Evolutionary conservation across 192 early-diverging fungal species (phyloP).

Genomic region (Backusella tuberculispora): DNA sequence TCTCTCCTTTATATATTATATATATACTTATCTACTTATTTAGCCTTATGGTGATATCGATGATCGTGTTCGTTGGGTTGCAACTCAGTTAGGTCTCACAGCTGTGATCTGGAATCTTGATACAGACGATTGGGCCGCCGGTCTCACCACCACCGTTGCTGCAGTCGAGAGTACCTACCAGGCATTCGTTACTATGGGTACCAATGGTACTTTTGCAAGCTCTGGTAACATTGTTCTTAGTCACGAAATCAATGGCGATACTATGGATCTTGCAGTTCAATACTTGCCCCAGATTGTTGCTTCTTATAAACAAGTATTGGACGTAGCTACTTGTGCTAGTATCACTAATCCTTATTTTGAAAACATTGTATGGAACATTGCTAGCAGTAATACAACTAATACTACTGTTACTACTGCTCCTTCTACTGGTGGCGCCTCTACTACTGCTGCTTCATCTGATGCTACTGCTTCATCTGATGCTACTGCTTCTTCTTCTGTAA

Average conservation of each 20-base stretch:
- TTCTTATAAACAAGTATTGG: constrained; percentile 34
- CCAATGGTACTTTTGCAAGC: constrained; percentile 29
- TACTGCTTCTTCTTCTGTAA: constrained; percentile 6
- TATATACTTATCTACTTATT: not conserved
- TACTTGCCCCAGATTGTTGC: constrained; percentile 41
- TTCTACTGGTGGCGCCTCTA: not conserved
- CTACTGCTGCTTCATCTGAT: not conserved
- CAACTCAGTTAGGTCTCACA: constrained; percentile 42
- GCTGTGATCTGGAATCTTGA: constrained; percentile 40
- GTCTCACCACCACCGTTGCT: not conserved
- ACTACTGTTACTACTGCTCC: not conserved
- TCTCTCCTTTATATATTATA: not conserved
- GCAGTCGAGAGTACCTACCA: constrained; percentile 29
- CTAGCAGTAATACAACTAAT: not conserved
- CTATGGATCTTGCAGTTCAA: constrained; percentile 39
- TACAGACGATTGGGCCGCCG: constrained; percentile 35
- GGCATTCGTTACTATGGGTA: constrained; percentile 32
- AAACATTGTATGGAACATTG: constrained; percentile 14
- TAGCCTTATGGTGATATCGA: constrained; percentile 58
- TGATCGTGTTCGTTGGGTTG: constrained; percentile 55
- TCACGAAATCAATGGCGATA: constrained; percentile 43
- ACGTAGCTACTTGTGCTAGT: constrained; percentile 36
- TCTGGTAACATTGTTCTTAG: constrained; percentile 40
- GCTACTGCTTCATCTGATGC: constrained; percentile 8
- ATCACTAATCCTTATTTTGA: constrained; percentile 43